Evolutionary conservation across 1,284 basidiomycete species (phyloP).

Genomic region (Ceratobasidium sp.): DNA sequence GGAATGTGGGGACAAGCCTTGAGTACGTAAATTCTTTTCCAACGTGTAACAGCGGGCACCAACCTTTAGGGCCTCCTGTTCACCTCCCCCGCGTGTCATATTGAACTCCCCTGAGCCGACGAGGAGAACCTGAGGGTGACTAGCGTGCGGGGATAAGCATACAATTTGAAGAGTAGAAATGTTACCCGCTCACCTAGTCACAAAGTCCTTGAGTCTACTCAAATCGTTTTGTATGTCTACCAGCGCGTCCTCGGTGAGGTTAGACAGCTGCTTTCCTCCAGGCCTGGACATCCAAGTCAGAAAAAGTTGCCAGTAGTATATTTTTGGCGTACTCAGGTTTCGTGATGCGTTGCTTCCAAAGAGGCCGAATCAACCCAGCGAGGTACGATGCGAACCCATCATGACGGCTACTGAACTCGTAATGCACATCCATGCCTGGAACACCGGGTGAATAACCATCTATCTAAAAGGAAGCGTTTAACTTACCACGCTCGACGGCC

Average conservation of each 20-base stretch:
- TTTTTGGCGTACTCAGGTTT: conserved; percentile 62
- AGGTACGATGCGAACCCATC: conserved; percentile 92
- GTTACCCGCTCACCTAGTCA: conserved; percentile 57
- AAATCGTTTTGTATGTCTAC: conserved; percentile 82
- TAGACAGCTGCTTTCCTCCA: conserved; percentile 63
- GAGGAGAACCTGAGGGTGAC: conserved; percentile 82
- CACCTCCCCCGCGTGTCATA: conserved; percentile 64
- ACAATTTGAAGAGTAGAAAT: conserved; percentile 9
- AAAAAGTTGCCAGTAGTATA: conserved; percentile 41
- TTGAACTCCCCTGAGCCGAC: conserved; percentile 74
- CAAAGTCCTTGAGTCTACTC: conserved; percentile 76
- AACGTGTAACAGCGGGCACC: conserved; percentile 36
- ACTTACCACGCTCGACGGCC: conserved; percentile 33
- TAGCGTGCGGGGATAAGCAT: conserved; percentile 54
- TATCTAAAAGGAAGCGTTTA: neutral
- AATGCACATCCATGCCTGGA: conserved; percentile 40
- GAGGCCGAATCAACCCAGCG: conserved; percentile 82
- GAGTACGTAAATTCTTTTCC: conserved; percentile 25
- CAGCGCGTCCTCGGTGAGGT: conserved; percentile 71
- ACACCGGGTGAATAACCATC: conserved; percentile 13
- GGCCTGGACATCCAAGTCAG: conserved; percentile 54
- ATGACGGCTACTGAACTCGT: conserved; percentile 80
- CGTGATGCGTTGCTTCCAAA: conserved; percentile 88
- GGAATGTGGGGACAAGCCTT: conserved; percentile 23
- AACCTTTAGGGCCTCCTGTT: conserved; percentile 88